A percentile compares a stretch with the other conserved stretches of the same genome.
These are phyloP conservation scores for Sclerotinia trifoliorum DNA, from an alignment of 2,329 filamentous ascomycete species.

Conservation along the genomic window DNA sequence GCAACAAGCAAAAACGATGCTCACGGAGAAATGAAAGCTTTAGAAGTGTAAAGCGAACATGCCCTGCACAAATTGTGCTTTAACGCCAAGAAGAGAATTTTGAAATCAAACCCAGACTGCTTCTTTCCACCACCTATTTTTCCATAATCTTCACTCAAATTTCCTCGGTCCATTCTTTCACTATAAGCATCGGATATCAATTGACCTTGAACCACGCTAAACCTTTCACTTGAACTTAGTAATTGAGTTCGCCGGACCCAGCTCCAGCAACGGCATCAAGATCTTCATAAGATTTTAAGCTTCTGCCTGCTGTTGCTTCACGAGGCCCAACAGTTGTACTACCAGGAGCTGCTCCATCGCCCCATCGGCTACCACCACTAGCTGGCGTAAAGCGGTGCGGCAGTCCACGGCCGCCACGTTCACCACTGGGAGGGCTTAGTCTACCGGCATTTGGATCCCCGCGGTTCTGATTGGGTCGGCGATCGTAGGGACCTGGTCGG, in stretches of 20 bases:
- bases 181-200: neutral
- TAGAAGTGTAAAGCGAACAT: neutral
- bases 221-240: slow-evolving; percentile 49
- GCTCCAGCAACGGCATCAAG: slow-evolving; percentile 78
- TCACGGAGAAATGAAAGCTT: neutral
- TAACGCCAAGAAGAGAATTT: slow-evolving; percentile 13
- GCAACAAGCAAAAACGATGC: slow-evolving; percentile 1
- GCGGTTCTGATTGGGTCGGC: slow-evolving; percentile 54
- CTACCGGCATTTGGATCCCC: slow-evolving; percentile 49
- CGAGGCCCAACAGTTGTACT: slow-evolving; percentile 77
- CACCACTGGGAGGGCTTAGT: slow-evolving; percentile 48
- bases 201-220: neutral
- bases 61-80: slow-evolving; percentile 11
- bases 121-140: slow-evolving; percentile 11
- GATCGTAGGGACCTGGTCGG: slow-evolving; percentile 72
- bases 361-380: slow-evolving; percentile 60
- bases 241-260: slow-evolving; percentile 84
- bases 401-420: slow-evolving; percentile 38
- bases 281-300: slow-evolving; percentile 95
- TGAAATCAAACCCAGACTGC: slow-evolving; percentile 8
- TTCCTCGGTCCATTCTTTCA: neutral
- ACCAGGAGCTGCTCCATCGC: slow-evolving; percentile 67
- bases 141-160: neutral
- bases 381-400: slow-evolving; percentile 48
- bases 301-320: slow-evolving; percentile 89